Base-by-base conservation (phyloP, 257 asterid genomes). In the Nicotiana tabacum region DNA sequence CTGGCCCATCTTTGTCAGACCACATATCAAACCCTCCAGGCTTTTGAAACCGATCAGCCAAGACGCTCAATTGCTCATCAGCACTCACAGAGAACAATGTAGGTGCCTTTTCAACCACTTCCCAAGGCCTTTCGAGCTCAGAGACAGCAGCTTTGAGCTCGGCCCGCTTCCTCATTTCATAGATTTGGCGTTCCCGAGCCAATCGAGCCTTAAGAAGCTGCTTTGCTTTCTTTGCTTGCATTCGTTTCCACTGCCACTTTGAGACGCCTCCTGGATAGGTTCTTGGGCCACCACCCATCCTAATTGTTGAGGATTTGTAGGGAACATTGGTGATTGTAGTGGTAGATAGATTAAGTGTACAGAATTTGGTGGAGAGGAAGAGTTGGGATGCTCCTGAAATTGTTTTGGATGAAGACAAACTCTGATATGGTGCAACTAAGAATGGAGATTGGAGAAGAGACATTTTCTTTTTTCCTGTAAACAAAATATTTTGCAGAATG, bases 251-350 rank as follows among this genome's bases (percentile, higher is more conserved):
- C 84, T 94, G 97, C 99, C 98, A 94, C 83, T 96, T 94, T 9
- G 99, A 91, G 27, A 96, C 98, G 2, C 99, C 99, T 21, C 99
- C 99, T 0, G 99, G 98, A 57, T 56, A 96, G 9, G 98, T 96
- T n/a, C 98, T 86, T 21, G 99, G 99, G 27, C 99, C 98, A 6
- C 99, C 98, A 9, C 99, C 99, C 99, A 96, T 94, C 18, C 97
- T 90, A 85, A 96, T 90, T 78, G 87, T 91, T 81, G 90, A 83
- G 82, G 86, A 77, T 83, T 16, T 85, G 83, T 12, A 83, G 66
- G 89, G 90, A 53, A 66, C 32, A 74, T 77, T 64, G 65, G 46
- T 53, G 53, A 80, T 76, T 39, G 37, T 18, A 12, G 84, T 21
- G 67, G 88, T n/a, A 68, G 82, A 39, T 77, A 93, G 86, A 30